These are phyloP conservation scores for Vitrella brassicaformis DNA, from an alignment of 73 alveolate genomes.

Conservation along the genomic window DNA sequence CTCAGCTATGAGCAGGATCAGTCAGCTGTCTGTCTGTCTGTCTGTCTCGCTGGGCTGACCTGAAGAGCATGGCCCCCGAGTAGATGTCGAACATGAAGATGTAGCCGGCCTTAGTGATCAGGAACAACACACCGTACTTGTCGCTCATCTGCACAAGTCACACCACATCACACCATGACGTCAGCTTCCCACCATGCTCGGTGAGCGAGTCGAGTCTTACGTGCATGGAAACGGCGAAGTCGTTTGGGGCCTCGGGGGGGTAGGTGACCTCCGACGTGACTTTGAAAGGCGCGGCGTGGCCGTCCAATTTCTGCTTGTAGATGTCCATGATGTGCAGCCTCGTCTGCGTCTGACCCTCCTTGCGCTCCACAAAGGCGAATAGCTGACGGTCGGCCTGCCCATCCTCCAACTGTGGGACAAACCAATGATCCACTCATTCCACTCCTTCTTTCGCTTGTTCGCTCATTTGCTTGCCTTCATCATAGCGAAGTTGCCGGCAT, in stretches of 20 bases:
- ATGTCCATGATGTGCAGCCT: constrained; percentile 60
- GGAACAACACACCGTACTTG: constrained; percentile 83
- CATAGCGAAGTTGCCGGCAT: constrained; percentile 53
- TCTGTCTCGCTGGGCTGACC: constrained; percentile 2
- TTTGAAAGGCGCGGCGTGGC: background rate
- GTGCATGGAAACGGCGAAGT: constrained; percentile 87
- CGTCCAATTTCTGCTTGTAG: background rate
- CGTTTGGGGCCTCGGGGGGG: constrained; percentile 68
- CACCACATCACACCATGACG: too few relatives aligned
- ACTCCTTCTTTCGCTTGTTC: too few relatives aligned
- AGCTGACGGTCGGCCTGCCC: constrained; percentile 39
- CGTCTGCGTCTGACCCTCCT: constrained; percentile 52
- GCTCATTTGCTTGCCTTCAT: too few relatives aligned
- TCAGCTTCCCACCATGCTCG: too few relatives aligned
- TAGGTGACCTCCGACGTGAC: constrained; percentile 43
- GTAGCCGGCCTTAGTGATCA: constrained; percentile 79
- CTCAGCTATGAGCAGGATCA: too few relatives aligned
- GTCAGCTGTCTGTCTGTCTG: constrained; percentile 67
- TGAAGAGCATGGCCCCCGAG: constrained; percentile 57
- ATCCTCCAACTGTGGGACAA: constrained; percentile 18
- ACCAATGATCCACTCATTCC: too few relatives aligned
- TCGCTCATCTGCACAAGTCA: constrained; percentile 5
- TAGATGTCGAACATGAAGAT: constrained; percentile 70
- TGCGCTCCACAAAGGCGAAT: constrained; percentile 80
- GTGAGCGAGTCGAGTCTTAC: too few relatives aligned